A percentile compares a stretch with the other conserved stretches of the same genome.
These are phyloP conservation scores for Digitaria exilis DNA, from an alignment of 202 grass and related monocot genomes.

Conservation along the genomic window DNA sequence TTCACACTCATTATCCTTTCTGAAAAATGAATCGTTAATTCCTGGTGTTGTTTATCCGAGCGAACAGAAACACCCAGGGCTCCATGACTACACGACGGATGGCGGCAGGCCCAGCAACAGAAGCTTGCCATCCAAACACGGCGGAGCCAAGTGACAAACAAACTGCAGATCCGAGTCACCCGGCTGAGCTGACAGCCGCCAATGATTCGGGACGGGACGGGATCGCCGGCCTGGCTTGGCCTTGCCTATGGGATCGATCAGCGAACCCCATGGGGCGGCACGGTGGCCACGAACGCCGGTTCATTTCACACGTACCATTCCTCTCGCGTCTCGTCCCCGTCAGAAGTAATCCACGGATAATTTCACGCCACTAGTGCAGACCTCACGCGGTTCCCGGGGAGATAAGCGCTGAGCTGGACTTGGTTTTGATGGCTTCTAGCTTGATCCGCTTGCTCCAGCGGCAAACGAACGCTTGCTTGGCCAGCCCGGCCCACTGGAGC, in stretches of 20 bases:
- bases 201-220: constrained; percentile 33
- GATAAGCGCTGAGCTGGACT: constrained; percentile 67
- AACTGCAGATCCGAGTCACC: background rate
- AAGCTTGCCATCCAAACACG: background rate
- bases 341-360: constrained; percentile 14
- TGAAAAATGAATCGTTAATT: background rate
- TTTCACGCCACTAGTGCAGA: constrained; percentile 29
- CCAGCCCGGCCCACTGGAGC: background rate
- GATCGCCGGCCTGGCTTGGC: background rate
- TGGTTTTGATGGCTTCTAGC: background rate
- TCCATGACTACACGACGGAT: constrained; percentile 1
- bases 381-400: background rate
- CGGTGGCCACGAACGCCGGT: constrained; percentile 31
- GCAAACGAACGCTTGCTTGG: background rate
- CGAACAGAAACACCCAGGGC: background rate
- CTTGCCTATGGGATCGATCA: no score
- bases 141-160: background rate
- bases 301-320: constrained; percentile 17
- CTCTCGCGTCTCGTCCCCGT: constrained; percentile 7
- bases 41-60: background rate
- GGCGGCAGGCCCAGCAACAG: background rate
- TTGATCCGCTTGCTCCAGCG: constrained; percentile 23
- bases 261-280: constrained; percentile 13
- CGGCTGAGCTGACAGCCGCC: background rate
- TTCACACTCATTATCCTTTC: background rate